Evolutionary conservation across 495 filamentous ascomycete genomes (phyloP), one percentile per base, ranked within the genome.

Genomic region (Lentithecium fluviatile): DNA sequence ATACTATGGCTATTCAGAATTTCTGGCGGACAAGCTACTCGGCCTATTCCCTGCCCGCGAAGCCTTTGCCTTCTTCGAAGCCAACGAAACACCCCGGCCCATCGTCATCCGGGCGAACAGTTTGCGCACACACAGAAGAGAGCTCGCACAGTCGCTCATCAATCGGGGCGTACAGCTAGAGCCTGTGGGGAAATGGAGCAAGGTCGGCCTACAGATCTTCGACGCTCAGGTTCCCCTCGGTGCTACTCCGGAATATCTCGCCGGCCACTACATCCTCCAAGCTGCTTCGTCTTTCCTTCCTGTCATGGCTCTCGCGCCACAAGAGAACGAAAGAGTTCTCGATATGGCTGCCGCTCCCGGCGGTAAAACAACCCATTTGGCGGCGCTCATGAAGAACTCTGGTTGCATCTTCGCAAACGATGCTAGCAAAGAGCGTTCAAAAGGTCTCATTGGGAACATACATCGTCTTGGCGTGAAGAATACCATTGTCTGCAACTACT

Each of bases 291-390:
- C 92, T 25, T 98, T 98, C 80, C 83, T 98, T 25, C 94, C 94
- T 65, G 92, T 96, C 66, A 97, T 98, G 91, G 94, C 95, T 1
- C 81, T 98, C 15, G 90, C 88, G 13, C 95, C 94, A 0, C 94
- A 97, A 73, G 89, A 95, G 73, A 81, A 91, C 60, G 94, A 98
- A 78, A 83, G 94, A 10, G 78, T 92, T 24, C 88, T 95, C 50
- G 85, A 90, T 78, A 98, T 98, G 94, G 91, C 94, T n/a, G 84
- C 94, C 57, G 94, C 94, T 60, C 94, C 94, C 57, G 94, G 94
- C 76, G 94, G 94, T 73, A 98, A 98, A 76, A 95, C 91, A 7
- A 97, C 95, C 2, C 90, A 97, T 72, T 90, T 97, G 69, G 89
- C 94, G 13, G 94, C 95, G 0, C 75, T 98, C 62, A 97, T 98